Evolutionary conservation across 2,329 filamentous ascomycete species (phyloP), one percentile per base, ranked within the genome.

Genomic region (Ophiostoma ips): DNA sequence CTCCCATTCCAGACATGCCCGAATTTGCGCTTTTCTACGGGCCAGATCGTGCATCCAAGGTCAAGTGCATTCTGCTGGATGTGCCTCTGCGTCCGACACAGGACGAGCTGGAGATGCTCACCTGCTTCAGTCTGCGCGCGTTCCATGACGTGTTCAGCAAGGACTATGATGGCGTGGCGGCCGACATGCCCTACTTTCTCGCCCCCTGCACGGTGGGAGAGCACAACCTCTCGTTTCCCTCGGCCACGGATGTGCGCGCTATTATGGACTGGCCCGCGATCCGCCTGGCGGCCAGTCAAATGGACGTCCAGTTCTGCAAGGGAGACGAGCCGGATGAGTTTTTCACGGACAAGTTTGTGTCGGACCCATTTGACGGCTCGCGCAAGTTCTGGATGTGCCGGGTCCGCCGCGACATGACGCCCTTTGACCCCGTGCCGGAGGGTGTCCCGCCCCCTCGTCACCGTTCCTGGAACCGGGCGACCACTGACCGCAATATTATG

Each of bases 111-210:
- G 57, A 67, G 0, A 59, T 66, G 0, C 62, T 96, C n/a, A 80
- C 79, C 1, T 64, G 63, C 0, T 94, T 92, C 61, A 95, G 86
- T 0, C 66, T 94, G 37, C 72, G 75, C 5, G 64, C 94, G 0
- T 95, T 94, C 63, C 68, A 77, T 15, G 87, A 96, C 57, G 70
- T 95, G 0, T 96, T 95, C 68, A 90, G 88, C 63, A 98, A 98
- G 63, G 71, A 73, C 3, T 98, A 87, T 58, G 79, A 84, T 46
- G 69, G 76, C 0, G 71, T 79, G 15, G 57, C 70, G 0, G 64
- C 71, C 1, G 78, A 81, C 28, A 75, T 95, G 62, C 83, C 88
- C 0, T 98, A 95, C 63, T 95, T 88, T 69, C 60, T 95, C 13
- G 84, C 80, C 0, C 90, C 92, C 0, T 59, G 65, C 9, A 46